These are phyloP conservation scores for Globisporangium recalcitrans DNA, from an alignment of 352 stramenopile genomes.

Conservation along the genomic window DNA sequence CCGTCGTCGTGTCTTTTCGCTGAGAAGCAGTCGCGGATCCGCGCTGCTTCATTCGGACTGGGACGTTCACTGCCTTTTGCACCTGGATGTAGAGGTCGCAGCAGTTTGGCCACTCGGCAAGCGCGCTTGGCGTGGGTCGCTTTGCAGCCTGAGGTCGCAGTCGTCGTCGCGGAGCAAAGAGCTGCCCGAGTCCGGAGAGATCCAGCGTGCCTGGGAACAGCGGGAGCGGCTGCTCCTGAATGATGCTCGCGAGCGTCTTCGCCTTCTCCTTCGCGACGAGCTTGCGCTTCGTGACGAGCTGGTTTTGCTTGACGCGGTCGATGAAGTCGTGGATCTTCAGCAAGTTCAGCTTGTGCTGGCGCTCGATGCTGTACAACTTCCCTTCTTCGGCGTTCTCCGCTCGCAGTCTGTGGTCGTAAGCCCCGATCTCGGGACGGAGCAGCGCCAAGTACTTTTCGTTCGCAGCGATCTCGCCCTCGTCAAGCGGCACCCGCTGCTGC, in stretches of 20 bases:
- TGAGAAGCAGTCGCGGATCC: conserved; percentile 10
- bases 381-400: conserved; percentile 36
- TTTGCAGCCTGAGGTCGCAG: conserved; percentile 43
- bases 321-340: conserved; percentile 65
- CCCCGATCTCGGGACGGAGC: conserved; percentile 52
- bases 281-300: conserved; percentile 17
- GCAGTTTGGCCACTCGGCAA: conserved; percentile 51
- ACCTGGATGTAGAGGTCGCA: conserved; percentile 84
- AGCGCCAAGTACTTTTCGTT: conserved; percentile 57
- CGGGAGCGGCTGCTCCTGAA: conserved; percentile 83
- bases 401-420: conserved; percentile 46
- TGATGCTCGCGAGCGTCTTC: conserved; percentile 54
- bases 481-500: conserved; percentile 40
- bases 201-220: conserved; percentile 66
- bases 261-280: conserved; percentile 12
- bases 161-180: conserved; percentile 52
- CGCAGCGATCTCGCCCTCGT: conserved; percentile 50
- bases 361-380: conserved; percentile 35
- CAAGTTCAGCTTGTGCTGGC: conserved; percentile 36
- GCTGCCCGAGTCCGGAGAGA: conserved; percentile 37
- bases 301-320: conserved; percentile 39
- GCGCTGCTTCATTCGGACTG: conserved; percentile 38
- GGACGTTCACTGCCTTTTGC: conserved; percentile 70
- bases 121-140: conserved; percentile 17
- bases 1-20: background rate